A percentile compares a stretch with the other conserved stretches of the same genome.
phyloP scores from a whole-genome alignment of 805 yeast genomes.

The Priceomyces medius region DNA sequence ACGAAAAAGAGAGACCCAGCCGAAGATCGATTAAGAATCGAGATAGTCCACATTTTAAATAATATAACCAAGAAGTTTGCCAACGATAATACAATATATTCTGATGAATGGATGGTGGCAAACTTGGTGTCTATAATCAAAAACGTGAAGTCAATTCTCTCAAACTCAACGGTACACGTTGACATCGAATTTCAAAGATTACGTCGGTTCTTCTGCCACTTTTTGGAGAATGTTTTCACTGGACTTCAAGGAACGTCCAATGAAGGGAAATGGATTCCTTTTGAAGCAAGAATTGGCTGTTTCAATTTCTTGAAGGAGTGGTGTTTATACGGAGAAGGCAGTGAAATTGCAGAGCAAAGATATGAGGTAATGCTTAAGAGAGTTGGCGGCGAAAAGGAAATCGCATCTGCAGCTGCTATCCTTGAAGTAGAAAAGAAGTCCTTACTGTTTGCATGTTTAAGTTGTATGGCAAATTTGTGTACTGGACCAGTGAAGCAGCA shows the following conservation, averaged over 20 bases:
- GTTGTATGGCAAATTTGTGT: conserved; percentile 82
- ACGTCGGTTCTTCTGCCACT: conserved; percentile 79
- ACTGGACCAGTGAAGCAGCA: conserved; percentile 64
- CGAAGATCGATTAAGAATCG: conserved; percentile 60
- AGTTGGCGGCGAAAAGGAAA: conserved; percentile 37
- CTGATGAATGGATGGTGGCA: conserved; percentile 68
- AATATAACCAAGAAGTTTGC: conserved; percentile 64
- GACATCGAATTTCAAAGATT: conserved; percentile 72
- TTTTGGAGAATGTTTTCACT: conserved; percentile 70
- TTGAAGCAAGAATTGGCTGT: conserved; percentile 79
- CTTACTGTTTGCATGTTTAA: conserved; percentile 67
- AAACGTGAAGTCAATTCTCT: conserved; percentile 59
- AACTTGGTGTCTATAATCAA: conserved; percentile 63
- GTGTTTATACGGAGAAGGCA: conserved; percentile 85
- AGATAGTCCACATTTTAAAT: conserved; percentile 71
- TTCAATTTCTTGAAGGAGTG: conserved; percentile 85
- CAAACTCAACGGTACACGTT: conserved; percentile 55
- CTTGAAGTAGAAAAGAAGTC: conserved; percentile 76
- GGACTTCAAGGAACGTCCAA: conserved; percentile 47
- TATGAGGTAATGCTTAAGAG: conserved; percentile 55
- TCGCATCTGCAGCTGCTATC: conserved; percentile 62
- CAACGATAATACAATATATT: conserved; percentile 46
- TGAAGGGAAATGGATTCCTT: conserved; percentile 64
- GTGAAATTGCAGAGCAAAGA: conserved; percentile 60
- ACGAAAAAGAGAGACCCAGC: conserved; percentile 29